Evolutionary conservation across 2,329 filamentous ascomycete species (phyloP).

Genomic region (Cercospora sesami): DNA sequence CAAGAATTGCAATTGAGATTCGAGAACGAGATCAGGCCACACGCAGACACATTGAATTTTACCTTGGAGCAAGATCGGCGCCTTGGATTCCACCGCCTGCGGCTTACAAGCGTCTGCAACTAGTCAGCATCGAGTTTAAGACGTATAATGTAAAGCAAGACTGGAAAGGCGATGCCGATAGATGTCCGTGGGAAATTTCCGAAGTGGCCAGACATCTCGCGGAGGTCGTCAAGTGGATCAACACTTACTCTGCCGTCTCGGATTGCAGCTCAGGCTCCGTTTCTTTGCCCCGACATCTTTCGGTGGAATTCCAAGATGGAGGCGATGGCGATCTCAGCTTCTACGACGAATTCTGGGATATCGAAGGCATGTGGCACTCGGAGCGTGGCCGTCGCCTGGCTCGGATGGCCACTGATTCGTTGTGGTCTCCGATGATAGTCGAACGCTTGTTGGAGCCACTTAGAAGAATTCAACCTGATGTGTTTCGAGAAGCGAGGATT

Average conservation of each 20-base stretch:
- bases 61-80: background rate
- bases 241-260: background rate
- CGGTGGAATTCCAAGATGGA: background rate
- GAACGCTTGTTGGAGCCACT: background rate
- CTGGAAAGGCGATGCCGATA: background rate
- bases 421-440: background rate
- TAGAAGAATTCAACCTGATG: background rate
- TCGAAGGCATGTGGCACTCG: background rate
- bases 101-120: background rate
- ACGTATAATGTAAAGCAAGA: background rate
- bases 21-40: background rate
- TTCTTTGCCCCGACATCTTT: background rate
- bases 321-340: background rate
- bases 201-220: background rate
- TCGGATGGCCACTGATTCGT: background rate
- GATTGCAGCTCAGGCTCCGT: background rate
- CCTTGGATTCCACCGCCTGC: background rate
- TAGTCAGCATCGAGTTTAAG: background rate
- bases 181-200: background rate
- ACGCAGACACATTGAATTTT: background rate
- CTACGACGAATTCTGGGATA: background rate
- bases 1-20: background rate
- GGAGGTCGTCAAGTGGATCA: background rate
- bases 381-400: background rate
- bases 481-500: background rate